These are phyloP conservation scores for Rhizophagus sp. DNA, from an alignment of 192 early-diverging fungal genomes.

Conservation along the genomic window DNA sequence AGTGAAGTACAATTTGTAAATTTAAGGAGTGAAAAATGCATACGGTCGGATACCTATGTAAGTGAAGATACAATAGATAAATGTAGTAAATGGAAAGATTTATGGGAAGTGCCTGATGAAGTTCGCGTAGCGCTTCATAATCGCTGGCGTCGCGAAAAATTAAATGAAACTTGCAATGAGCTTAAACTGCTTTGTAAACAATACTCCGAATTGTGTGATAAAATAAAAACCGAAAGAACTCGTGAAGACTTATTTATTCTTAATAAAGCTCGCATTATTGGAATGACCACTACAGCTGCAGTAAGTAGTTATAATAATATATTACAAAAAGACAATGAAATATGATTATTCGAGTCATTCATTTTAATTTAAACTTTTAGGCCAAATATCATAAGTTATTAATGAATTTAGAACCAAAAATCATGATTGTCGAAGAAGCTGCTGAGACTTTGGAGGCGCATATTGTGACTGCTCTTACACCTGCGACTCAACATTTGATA, in stretches of 20 bases:
- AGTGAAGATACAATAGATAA: constrained; percentile 26
- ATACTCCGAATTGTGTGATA: constrained; percentile 33
- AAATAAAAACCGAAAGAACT: constrained; percentile 33
- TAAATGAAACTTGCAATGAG: constrained; percentile 3
- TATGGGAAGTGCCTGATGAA: constrained; percentile 35
- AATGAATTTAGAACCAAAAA: constrained; percentile 42
- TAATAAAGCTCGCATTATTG: constrained; percentile 43
- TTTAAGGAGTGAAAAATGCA: constrained; percentile 37
- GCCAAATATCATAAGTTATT: constrained; percentile 59
- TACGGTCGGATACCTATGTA: constrained; percentile 24
- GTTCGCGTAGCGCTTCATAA: constrained; percentile 41
- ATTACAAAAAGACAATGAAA: background rate
- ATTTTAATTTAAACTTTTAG: constrained; percentile 25
- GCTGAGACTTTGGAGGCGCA: constrained; percentile 60
- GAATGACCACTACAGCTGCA: constrained; percentile 62
- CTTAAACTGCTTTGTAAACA: constrained; percentile 25
- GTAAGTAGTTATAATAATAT: constrained; percentile 36
- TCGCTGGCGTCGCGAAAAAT: constrained; percentile 34
- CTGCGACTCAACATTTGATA: constrained; percentile 51
- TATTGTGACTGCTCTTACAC: constrained; percentile 49
- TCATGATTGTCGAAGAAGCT: constrained; percentile 61
- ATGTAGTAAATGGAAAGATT: constrained; percentile 22
- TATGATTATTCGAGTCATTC: background rate
- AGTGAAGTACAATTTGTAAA: constrained; percentile 16
- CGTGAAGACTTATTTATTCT: constrained; percentile 35